Evolutionary conservation across 73 alveolate genomes (phyloP).

Genomic region (Loxodes magnus): DNA sequence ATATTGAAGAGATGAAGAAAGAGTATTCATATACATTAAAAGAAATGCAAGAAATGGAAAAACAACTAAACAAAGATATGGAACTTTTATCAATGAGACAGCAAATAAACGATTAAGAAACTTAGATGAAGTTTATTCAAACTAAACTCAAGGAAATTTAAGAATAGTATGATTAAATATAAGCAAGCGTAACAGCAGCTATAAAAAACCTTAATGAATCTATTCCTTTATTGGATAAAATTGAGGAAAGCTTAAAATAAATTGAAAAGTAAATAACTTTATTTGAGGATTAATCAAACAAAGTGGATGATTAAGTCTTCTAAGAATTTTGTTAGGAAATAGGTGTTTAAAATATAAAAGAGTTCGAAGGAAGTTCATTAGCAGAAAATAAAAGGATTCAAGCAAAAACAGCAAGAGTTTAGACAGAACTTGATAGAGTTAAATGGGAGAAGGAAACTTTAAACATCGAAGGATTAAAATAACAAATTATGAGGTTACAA

Average conservation of each 20-base stretch:
- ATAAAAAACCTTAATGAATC: conserved; percentile 3
- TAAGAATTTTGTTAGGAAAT: conserved; percentile 45
- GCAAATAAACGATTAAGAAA: background rate
- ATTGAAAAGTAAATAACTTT: conserved; percentile 27
- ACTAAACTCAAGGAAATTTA: background rate
- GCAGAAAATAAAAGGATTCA: conserved; percentile 29
- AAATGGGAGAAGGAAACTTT: conserved; percentile 15
- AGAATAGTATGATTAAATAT: background rate
- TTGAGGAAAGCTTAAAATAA: conserved; percentile 32
- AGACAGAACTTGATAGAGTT: conserved; percentile 17
- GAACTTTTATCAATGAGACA: conserved; percentile 4
- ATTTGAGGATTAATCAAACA: conserved; percentile 17
- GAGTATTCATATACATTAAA: background rate
- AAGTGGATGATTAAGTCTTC: conserved; percentile 39
- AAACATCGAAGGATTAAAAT: conserved; percentile 29
- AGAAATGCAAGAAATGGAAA: conserved; percentile 5
- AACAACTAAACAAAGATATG: conserved; percentile 6
- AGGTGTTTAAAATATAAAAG: conserved; percentile 26
- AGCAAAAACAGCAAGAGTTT: conserved; percentile 9
- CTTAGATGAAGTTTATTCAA: conserved; percentile 1
- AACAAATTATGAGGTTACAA: conserved; percentile 27
- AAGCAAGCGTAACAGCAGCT: background rate
- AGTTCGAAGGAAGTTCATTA: conserved; percentile 48
- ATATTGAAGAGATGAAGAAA: background rate
- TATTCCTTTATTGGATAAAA: background rate